Evolutionary conservation across 2,329 filamentous ascomycete genomes (phyloP).

Genomic region (Xylariaceae sp.): DNA sequence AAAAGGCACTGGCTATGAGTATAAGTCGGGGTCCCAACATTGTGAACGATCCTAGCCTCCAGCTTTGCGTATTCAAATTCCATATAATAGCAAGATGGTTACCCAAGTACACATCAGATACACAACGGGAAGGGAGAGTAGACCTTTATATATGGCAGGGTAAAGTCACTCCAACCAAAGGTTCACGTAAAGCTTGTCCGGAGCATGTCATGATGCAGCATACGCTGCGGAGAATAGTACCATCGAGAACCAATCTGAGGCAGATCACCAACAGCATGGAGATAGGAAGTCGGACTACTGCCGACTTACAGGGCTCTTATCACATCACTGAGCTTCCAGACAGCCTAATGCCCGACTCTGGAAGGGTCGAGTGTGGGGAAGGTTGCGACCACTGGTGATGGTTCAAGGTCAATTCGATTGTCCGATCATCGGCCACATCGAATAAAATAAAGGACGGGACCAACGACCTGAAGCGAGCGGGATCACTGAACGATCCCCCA

Average conservation of each 20-base stretch:
- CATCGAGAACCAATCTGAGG: conserved; percentile 1
- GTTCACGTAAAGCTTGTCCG: not conserved
- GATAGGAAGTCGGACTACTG: conserved; percentile 5
- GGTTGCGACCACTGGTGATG: no score
- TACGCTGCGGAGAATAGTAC: conserved; percentile 5
- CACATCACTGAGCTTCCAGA: not conserved
- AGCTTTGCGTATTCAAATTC: no score
- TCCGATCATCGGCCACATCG: no score
- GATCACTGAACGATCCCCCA: not conserved
- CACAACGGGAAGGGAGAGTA: no score
- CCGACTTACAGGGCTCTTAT: not conserved
- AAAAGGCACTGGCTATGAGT: conserved; percentile 15
- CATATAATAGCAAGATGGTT: no score
- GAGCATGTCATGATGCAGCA: conserved; percentile 2
- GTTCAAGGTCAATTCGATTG: no score
- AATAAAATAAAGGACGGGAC: no score
- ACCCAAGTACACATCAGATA: no score
- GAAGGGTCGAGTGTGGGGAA: no score
- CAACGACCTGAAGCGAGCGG: not conserved
- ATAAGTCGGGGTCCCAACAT: conserved; percentile 16
- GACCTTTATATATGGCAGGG: no score
- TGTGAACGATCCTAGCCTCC: no score
- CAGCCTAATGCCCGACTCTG: not conserved
- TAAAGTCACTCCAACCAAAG: no score
- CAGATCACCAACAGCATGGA: conserved; percentile 10